Conservation (phyloP, 1,284 basidiomycete genomes). For the Termitomyces sp. region DNA sequence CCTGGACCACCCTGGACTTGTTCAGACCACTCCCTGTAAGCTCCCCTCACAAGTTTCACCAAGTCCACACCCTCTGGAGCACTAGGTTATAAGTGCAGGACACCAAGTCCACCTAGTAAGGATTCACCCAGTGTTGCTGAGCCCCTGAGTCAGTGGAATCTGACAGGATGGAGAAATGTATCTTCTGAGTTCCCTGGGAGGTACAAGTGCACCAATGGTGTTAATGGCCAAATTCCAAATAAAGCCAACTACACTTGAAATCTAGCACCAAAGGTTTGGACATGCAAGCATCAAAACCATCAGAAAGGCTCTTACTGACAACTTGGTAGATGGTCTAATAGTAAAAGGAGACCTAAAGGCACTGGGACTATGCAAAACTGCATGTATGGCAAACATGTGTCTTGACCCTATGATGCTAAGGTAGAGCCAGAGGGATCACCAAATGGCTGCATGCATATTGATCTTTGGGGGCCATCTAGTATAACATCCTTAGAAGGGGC, state of each 20-base stretch:
- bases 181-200: not conserved
- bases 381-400: slow-evolving; percentile 19
- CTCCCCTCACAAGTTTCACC: no score
- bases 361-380: slow-evolving; percentile 14
- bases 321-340: slow-evolving; percentile 17
- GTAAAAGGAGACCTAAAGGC: slow-evolving; percentile 9
- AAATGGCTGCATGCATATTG: slow-evolving; percentile 17
- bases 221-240: slow-evolving; percentile 10
- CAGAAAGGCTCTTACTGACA: slow-evolving; percentile 4
- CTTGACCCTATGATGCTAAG: slow-evolving; percentile 16
- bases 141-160: no score
- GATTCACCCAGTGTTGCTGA: no score
- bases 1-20: no score
- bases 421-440: slow-evolving; percentile 9
- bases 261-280: slow-evolving; percentile 16
- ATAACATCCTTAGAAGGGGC: not conserved
- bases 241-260: slow-evolving; percentile 15
- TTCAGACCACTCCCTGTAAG: no score
- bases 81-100: no score
- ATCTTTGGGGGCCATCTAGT: slow-evolving; percentile 20
- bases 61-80: no score
- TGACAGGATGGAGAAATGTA: slow-evolving; percentile 1
- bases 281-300: slow-evolving; percentile 2
- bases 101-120: no score
- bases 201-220: not conserved